Evolutionary conservation across 805 yeast species (phyloP).

Genomic region (Metschnikowia dekortorum): DNA sequence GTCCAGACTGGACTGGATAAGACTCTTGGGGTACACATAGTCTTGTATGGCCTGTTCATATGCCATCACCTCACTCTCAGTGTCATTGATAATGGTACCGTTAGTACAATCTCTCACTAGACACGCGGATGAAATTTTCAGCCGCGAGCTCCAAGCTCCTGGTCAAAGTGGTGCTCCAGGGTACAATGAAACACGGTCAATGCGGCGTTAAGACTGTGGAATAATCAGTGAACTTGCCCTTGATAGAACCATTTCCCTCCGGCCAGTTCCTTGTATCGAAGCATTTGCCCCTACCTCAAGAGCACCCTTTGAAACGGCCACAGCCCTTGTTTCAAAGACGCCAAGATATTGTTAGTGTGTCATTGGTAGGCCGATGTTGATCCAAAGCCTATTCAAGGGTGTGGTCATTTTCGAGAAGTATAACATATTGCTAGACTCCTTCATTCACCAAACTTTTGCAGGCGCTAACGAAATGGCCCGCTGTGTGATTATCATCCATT

Average conservation of each 20-base stretch:
- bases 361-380: constrained; percentile 45
- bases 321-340: constrained; percentile 30
- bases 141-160: constrained; percentile 13
- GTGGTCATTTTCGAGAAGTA: constrained; percentile 54
- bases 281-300: constrained; percentile 25
- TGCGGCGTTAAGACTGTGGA: constrained; percentile 39
- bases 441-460: constrained; percentile 42
- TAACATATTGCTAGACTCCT: constrained; percentile 43
- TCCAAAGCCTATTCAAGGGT: constrained; percentile 46
- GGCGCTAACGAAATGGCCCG: constrained; percentile 42
- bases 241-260: constrained; percentile 43
- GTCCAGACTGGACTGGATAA: constrained; percentile 38
- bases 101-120: constrained; percentile 43
- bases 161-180: background rate
- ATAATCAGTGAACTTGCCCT: constrained; percentile 47
- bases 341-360: constrained; percentile 34
- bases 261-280: constrained; percentile 49
- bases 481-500: constrained; percentile 24
- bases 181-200: constrained; percentile 16
- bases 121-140: constrained; percentile 33
- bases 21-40: constrained; percentile 42
- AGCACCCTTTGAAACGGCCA: constrained; percentile 26
- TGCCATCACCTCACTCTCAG: constrained; percentile 19
- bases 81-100: constrained; percentile 11
- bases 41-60: constrained; percentile 40